A percentile compares a stretch with the other conserved stretches of the same genome.
phyloP scores from a whole-genome alignment of 2,329 filamentous ascomycete species.

The Talaromyces atroroseus region DNA sequence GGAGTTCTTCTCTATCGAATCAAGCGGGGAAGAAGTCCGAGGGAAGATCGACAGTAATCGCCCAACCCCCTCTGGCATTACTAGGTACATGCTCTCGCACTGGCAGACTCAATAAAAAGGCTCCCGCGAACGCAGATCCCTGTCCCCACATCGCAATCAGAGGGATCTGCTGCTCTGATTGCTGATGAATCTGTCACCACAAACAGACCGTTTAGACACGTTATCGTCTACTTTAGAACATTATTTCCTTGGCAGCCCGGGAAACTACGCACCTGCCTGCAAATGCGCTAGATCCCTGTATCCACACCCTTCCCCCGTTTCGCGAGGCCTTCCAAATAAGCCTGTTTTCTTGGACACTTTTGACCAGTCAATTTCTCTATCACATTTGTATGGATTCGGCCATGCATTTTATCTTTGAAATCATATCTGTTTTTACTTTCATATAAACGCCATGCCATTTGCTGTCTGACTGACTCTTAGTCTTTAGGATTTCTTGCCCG shows the following conservation, averaged over 20 bases:
- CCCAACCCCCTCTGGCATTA: background rate
- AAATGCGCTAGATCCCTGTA: constrained; percentile 3
- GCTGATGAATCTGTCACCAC: background rate
- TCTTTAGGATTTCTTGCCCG: constrained; percentile 1
- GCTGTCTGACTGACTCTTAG: constrained; percentile 3
- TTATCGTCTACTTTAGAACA: constrained; percentile 8
- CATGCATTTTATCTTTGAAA: constrained; percentile 2
- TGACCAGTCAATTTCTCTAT: constrained; percentile 5
- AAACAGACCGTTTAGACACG: constrained; percentile 4
- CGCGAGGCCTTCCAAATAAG: background rate
- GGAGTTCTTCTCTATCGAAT: background rate
- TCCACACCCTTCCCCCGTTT: background rate
- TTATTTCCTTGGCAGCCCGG: constrained; percentile 1
- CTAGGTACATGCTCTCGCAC: background rate
- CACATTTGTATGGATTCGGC: constrained; percentile 4
- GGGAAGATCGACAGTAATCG: constrained; percentile 1
- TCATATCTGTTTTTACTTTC: background rate
- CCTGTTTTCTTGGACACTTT: background rate
- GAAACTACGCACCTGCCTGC: background rate
- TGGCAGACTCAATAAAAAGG: constrained; percentile 11
- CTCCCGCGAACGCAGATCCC: constrained; percentile 6
- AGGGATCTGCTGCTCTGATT: constrained; percentile 4
- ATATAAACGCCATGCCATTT: constrained; percentile 4
- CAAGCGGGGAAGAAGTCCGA: constrained; percentile 4
- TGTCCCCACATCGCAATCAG: constrained; percentile 2